These are phyloP conservation scores for Coffea canephora DNA, from an alignment of 257 asterid genomes.

Conservation along the genomic window DNA sequence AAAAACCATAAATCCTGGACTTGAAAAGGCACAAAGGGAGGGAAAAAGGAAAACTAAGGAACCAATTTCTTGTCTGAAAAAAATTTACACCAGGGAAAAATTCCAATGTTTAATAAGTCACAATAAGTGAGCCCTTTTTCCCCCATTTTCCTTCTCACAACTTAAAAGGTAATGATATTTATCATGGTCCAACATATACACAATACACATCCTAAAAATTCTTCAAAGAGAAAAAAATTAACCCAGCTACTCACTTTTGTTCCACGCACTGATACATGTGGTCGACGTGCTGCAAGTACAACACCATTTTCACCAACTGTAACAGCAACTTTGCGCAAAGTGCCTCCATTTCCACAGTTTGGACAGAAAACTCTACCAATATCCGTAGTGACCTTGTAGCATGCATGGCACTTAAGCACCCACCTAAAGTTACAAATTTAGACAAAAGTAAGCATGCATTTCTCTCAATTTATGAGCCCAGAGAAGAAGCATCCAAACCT, in stretches of 20 bases:
- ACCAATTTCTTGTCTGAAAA: background rate
- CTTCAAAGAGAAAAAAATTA: background rate
- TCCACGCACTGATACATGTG: constrained; percentile 86
- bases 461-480: background rate
- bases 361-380: constrained; percentile 89
- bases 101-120: background rate
- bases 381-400: constrained; percentile 94
- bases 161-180: background rate
- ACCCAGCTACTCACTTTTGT: constrained; percentile 58
- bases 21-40: background rate
- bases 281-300: constrained; percentile 70
- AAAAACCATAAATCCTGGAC: background rate
- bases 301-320: constrained; percentile 89
- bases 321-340: constrained; percentile 89
- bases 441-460: background rate
- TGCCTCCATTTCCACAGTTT: constrained; percentile 94
- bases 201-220: background rate
- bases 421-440: constrained; percentile 49
- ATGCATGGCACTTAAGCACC: constrained; percentile 98
- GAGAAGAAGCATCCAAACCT: background rate
- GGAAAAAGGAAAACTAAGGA: background rate
- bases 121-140: background rate
- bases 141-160: background rate
- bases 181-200: background rate
- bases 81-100: background rate